phyloP scores from a whole-genome alignment of 331 rosid genomes.

The Malus hybrid region DNA sequence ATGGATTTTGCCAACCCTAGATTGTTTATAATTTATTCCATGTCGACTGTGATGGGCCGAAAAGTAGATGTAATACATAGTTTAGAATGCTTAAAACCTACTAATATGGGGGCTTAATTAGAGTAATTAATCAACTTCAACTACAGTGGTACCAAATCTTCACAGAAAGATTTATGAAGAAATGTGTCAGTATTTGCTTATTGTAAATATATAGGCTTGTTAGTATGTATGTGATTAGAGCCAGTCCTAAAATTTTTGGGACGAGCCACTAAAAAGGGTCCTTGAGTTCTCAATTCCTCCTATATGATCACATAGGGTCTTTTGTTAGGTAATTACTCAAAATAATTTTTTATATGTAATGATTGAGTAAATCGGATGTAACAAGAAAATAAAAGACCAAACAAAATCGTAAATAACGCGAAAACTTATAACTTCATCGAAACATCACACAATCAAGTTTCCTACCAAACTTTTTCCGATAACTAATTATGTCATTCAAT shows the following conservation, averaged over 20 bases:
- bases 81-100: background rate
- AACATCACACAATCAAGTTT: background rate
- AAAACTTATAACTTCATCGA: too few species aligned
- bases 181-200: conserved; percentile 1
- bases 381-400: background rate
- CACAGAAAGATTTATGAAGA: background rate
- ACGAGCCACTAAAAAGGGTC: background rate
- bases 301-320: background rate
- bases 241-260: too few species aligned
- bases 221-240: background rate
- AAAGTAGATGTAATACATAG: background rate
- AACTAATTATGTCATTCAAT: background rate
- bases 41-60: background rate
- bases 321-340: too few species aligned
- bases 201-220: background rate
- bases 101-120: background rate
- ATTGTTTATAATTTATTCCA: conserved; percentile 1
- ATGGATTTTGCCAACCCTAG: conserved; percentile 9
- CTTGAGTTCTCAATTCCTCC: background rate
- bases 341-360: too few species aligned
- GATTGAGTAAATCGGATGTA: background rate
- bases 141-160: conserved; percentile 5
- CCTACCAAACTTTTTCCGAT: background rate
- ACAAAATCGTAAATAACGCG: too few species aligned
- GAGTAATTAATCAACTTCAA: background rate